Base-by-base conservation (phyloP, 163 green algal species). In the Volvox carteri region DNA sequence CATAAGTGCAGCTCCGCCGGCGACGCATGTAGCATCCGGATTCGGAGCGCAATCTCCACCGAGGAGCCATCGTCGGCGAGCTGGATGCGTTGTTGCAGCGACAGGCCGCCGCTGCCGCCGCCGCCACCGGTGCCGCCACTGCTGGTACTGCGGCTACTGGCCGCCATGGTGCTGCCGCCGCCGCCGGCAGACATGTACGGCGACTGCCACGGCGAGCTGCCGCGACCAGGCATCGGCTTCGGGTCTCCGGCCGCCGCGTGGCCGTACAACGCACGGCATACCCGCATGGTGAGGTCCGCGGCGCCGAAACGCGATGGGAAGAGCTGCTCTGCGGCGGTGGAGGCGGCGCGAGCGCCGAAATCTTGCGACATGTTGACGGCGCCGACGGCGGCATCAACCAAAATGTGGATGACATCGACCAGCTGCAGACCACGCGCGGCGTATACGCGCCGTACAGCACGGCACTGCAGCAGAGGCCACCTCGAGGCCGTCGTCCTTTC, bases 401-500 rank as follows among this genome's bases (percentile, higher is more conserved):
- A 33, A 19, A 78, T 54, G 70, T 78, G 70, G 19, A 78, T 54
- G 39, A 78, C 70, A 21, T 78, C 70, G 1, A 39, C 39, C 2
- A 78, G 70, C 70, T 78, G 70, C 6, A 78, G 70, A 41, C 70
- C 70, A 23, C 70, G 70, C 1, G 37, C 70, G 5, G 70, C 70
- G 11, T 78, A 78, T 7, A 78, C 39, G 37, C 70, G 70, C 0
- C 70, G 70, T 3, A 78, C 70, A 1, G 70, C 70, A 7, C 9
- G 41, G 70, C 70, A 78, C 11, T 58, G 70, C 70, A 78, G 70
- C 39, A 78, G 70, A 37, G 70, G 70, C 70, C 70, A 78, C 18
- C 39, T 35, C 25, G 70, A 30, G 12, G 35, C 3, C 33, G 67
- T 65, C 37, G 67, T 35, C 67, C 18, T 6, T 37, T 46, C 23